A percentile compares a stretch with the other conserved stretches of the same genome.
Conservation (phyloP, 495 filamentous ascomycete species). For the Penicillium fimorum region DNA sequence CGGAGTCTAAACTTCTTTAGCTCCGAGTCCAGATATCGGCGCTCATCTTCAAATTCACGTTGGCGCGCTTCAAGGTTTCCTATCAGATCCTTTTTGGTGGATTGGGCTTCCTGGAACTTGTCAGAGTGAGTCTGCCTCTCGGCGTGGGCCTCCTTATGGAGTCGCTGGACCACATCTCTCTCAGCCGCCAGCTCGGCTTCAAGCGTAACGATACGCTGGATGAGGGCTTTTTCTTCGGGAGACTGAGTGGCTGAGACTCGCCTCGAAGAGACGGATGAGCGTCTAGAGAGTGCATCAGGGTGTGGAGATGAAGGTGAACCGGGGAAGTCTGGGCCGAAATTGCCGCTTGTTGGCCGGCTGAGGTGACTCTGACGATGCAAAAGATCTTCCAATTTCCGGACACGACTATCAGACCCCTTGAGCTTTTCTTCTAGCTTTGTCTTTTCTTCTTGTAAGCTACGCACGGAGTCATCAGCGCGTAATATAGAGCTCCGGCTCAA, state of each 20-base stretch:
- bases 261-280: slow-evolving; percentile 64
- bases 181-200: slow-evolving; percentile 75
- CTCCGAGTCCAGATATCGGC: slow-evolving; percentile 75
- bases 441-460: slow-evolving; percentile 74
- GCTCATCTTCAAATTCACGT: slow-evolving; percentile 81
- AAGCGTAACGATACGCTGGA: slow-evolving; percentile 70
- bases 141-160: slow-evolving; percentile 63
- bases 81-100: slow-evolving; percentile 91
- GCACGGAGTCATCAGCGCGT: slow-evolving; percentile 76
- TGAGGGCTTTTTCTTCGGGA: slow-evolving; percentile 61
- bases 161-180: slow-evolving; percentile 53
- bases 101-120: slow-evolving; percentile 76
- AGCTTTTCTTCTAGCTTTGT: slow-evolving; percentile 73
- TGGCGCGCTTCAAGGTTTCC: slow-evolving; percentile 91
- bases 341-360: slow-evolving; percentile 65
- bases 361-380: slow-evolving; percentile 81
- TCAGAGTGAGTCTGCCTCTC: slow-evolving; percentile 64
- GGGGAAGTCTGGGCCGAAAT: slow-evolving; percentile 56
- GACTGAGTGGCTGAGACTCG: slow-evolving; percentile 66
- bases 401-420: slow-evolving; percentile 84
- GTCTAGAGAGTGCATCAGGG: slow-evolving; percentile 55
- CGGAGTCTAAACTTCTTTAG: slow-evolving; percentile 69
- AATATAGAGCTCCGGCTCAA: slow-evolving; percentile 74
- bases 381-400: slow-evolving; percentile 89
- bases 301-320: slow-evolving; percentile 51